These are phyloP conservation scores for Trypanosoma caninum DNA, from an alignment of 208 protist genomes.

Conservation along the genomic window DNA sequence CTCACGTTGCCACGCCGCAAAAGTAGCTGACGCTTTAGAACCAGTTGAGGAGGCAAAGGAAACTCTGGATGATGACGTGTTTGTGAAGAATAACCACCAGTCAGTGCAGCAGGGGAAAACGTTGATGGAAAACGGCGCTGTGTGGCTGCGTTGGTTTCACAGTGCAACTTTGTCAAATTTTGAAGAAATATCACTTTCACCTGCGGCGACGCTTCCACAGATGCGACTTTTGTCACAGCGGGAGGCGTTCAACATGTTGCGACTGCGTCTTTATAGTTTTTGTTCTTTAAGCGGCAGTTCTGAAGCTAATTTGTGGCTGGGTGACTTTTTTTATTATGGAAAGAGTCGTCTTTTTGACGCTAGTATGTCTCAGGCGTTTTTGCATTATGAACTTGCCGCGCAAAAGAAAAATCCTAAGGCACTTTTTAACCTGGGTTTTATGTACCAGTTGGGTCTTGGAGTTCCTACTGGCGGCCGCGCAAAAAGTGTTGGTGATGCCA, in stretches of 20 bases:
- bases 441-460: slow-evolving; percentile 59
- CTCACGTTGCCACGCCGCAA: slow-evolving; percentile 15
- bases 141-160: slow-evolving; percentile 18
- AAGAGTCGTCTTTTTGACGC: slow-evolving; percentile 43
- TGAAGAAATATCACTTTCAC: neutral
- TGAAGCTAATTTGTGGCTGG: slow-evolving; percentile 52
- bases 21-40: slow-evolving; percentile 34
- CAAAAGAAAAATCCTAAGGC: slow-evolving; percentile 30
- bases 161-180: neutral
- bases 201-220: neutral
- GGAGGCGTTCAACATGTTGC: slow-evolving; percentile 43
- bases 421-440: slow-evolving; percentile 61
- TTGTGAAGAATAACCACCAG: slow-evolving; percentile 14
- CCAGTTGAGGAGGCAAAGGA: slow-evolving; percentile 27
- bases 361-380: slow-evolving; percentile 40
- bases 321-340: slow-evolving; percentile 73
- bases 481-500: slow-evolving; percentile 1
- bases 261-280: slow-evolving; percentile 36
- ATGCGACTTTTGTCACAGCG: slow-evolving; percentile 33
- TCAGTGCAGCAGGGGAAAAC: neutral
- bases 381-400: slow-evolving; percentile 58
- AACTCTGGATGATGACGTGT: slow-evolving; percentile 8
- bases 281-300: slow-evolving; percentile 19
- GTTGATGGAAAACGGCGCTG: neutral
- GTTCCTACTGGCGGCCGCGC: neutral